A percentile compares a stretch with the other conserved stretches of the same genome.
Conservation (phyloP, 768 basidiomycete genomes). For the Auriculariales sp. region DNA sequence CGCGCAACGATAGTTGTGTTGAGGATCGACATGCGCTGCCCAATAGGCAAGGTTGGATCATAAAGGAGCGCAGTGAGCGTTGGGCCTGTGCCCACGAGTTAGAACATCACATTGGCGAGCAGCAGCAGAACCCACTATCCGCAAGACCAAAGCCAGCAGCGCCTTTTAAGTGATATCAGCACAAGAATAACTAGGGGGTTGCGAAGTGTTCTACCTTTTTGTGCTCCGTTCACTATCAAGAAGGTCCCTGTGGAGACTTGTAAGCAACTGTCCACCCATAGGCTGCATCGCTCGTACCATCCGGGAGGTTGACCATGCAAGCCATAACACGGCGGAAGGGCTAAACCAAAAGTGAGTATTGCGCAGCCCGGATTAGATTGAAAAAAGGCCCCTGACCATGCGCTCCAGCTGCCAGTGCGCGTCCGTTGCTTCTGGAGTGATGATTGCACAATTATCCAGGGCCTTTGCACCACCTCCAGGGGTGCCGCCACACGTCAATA, state of each 20-base stretch:
- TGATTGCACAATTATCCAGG: constrained; percentile 37
- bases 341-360: not conserved
- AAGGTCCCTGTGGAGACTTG: not conserved
- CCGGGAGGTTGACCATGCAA: constrained; percentile 10
- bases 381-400: too few relatives aligned
- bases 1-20: constrained; percentile 11
- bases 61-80: constrained; percentile 56
- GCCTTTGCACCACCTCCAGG: constrained; percentile 8
- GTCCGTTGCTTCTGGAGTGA: constrained; percentile 45
- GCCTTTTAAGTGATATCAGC: too few relatives aligned
- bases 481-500: constrained; percentile 10
- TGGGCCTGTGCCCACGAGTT: too few relatives aligned
- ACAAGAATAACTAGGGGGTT: too few relatives aligned
- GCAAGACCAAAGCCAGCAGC: constrained; percentile 12
- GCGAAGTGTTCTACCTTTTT: too few relatives aligned
- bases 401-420: constrained; percentile 60
- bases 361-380: too few relatives aligned
- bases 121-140: too few relatives aligned
- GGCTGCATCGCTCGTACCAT: constrained; percentile 9
- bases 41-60: constrained; percentile 44
- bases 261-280: not conserved
- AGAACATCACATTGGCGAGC: too few relatives aligned
- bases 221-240: constrained; percentile 8
- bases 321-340: constrained; percentile 33
- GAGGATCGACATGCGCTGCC: constrained; percentile 39